These are phyloP conservation scores for Erythrobasidium hasegawianum DNA, from an alignment of 1,284 basidiomycete genomes.

Conservation along the genomic window DNA sequence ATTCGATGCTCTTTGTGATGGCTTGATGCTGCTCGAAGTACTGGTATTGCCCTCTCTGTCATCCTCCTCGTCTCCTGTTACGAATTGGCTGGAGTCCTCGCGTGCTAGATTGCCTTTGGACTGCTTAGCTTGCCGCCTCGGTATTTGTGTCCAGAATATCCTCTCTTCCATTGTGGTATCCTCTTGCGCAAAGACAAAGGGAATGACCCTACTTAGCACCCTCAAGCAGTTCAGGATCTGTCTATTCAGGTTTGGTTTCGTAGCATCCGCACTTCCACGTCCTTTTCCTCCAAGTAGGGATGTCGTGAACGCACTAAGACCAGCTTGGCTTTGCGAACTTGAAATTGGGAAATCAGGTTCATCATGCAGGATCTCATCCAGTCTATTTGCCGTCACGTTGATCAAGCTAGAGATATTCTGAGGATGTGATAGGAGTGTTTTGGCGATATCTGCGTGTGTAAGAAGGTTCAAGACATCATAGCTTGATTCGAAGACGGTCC, in stretches of 20 bases:
- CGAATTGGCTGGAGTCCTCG: constrained; percentile 48
- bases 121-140: constrained; percentile 5
- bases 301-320: constrained; percentile 7
- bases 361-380: constrained; percentile 75
- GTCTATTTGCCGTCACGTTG: constrained; percentile 64
- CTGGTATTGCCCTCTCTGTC: constrained; percentile 35
- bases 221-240: constrained; percentile 83
- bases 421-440: constrained; percentile 72
- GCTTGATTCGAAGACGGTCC: constrained; percentile 74
- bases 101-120: background rate
- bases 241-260: constrained; percentile 59
- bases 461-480: constrained; percentile 85
- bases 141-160: constrained; percentile 12
- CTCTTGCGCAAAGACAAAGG: constrained; percentile 59
- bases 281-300: background rate
- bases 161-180: constrained; percentile 43
- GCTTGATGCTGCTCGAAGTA: background rate
- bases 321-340: background rate
- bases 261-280: background rate
- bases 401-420: constrained; percentile 80
- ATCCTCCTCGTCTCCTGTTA: constrained; percentile 59
- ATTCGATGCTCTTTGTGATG: constrained; percentile 37
- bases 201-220: constrained; percentile 77
- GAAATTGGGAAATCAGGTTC: constrained; percentile 1
- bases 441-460: constrained; percentile 74